Percentiles rank a stretch among this genome's conserved stretches.
Conservation (phyloP, 768 basidiomycete species). For the Kwoniella mangroviensis region DNA sequence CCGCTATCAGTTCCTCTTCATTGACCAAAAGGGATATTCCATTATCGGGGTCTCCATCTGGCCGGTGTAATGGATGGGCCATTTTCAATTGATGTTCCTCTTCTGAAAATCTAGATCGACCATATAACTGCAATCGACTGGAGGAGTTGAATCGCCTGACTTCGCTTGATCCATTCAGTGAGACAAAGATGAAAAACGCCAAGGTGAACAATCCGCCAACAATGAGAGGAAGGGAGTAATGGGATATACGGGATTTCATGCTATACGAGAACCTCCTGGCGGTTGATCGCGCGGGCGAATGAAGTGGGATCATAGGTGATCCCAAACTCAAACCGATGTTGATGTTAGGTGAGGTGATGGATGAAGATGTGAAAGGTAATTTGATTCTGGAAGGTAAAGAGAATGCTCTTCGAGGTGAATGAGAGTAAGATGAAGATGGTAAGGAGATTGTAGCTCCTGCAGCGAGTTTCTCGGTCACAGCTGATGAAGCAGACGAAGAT, state of each 20-base stretch:
- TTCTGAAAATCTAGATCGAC: constrained; percentile 21
- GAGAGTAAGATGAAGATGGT: constrained; percentile 8
- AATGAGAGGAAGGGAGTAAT: constrained; percentile 30
- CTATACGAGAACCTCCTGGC: constrained; percentile 42
- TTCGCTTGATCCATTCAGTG: constrained; percentile 11
- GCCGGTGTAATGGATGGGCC: constrained; percentile 2
- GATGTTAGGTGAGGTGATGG: background rate
- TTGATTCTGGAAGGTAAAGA: constrained; percentile 15
- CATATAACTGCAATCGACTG: constrained; percentile 16
- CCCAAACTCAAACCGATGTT: constrained; percentile 6
- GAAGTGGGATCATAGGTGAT: constrained; percentile 21
- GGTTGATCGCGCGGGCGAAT: constrained; percentile 14
- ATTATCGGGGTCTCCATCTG: constrained; percentile 20
- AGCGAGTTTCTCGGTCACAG: background rate
- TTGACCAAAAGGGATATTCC: constrained; percentile 38
- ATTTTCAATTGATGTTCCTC: constrained; percentile 19
- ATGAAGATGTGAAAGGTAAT: constrained; percentile 6
- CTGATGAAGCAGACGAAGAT: background rate
- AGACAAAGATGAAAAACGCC: constrained; percentile 32
- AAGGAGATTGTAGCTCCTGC: constrained; percentile 5
- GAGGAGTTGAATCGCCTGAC: constrained; percentile 12
- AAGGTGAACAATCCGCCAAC: constrained; percentile 31
- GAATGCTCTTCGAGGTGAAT: constrained; percentile 19
- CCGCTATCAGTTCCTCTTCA: constrained; percentile 50
- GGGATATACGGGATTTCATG: constrained; percentile 32